Percentiles rank a stretch among this genome's conserved stretches.
phyloP scores from a whole-genome alignment of 208 protist genomes.

The Lotmaria passim region DNA sequence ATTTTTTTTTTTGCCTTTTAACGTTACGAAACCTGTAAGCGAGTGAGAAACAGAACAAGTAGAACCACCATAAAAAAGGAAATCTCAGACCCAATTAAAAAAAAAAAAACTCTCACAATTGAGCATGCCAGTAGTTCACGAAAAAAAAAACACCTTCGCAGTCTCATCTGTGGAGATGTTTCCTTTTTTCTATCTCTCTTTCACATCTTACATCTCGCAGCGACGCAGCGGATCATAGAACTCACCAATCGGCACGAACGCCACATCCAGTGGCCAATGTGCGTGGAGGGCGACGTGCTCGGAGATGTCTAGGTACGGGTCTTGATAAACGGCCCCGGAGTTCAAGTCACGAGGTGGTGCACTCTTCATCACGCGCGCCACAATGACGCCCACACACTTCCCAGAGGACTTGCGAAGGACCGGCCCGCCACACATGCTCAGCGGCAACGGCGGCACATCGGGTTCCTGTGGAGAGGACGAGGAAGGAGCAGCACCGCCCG shows the following conservation, averaged over 20 bases:
- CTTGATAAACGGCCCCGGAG: constrained; percentile 53
- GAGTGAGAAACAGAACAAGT: no score
- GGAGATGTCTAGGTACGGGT: constrained; percentile 83
- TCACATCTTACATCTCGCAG: constrained; percentile 57
- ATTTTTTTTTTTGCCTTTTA: no score
- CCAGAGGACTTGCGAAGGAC: constrained; percentile 78
- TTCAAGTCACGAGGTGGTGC: constrained; percentile 60
- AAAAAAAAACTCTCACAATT: no score
- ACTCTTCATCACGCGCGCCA: constrained; percentile 66
- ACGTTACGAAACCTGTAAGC: no score
- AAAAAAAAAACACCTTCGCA: constrained; percentile 1
- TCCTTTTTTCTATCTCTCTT: not conserved
- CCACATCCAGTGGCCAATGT: constrained; percentile 62
- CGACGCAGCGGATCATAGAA: constrained; percentile 72
- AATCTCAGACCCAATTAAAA: no score
- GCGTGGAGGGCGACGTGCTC: constrained; percentile 62
- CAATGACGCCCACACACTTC: constrained; percentile 87
- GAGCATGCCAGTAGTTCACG: no score
- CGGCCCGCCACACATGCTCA: constrained; percentile 89
- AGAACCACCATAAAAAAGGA: no score
- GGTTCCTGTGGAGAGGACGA: not conserved
- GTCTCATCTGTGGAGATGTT: no score
- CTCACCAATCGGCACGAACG: constrained; percentile 82
- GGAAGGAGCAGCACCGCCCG: not conserved
- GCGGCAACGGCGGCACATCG: constrained; percentile 35